These are phyloP conservation scores for Cardiosporidium cionae DNA, from an alignment of 169 alveolate genomes.

Conservation along the genomic window DNA sequence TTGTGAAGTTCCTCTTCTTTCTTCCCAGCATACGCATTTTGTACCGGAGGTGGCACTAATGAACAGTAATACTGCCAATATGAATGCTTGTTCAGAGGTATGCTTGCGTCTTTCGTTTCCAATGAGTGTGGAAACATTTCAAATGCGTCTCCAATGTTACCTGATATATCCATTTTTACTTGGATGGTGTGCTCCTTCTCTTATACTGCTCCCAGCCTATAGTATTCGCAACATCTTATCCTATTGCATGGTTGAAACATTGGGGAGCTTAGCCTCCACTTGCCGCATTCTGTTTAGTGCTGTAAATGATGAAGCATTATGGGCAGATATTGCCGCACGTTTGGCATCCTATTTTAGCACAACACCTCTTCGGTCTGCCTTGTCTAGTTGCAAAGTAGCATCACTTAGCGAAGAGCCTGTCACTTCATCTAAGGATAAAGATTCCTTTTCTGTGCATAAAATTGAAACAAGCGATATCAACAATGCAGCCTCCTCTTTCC, in stretches of 20 bases:
- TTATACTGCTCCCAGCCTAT: not conserved
- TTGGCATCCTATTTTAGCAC: not conserved
- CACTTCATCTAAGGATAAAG: not conserved
- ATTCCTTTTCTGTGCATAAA: no score
- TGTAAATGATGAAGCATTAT: not conserved
- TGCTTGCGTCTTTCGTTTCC: not conserved
- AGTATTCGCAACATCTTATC: not conserved
- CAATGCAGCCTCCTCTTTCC: not conserved
- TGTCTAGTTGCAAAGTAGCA: not conserved
- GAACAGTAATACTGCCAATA: no score
- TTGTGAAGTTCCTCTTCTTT: no score
- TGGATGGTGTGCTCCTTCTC: not conserved
- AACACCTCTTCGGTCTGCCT: not conserved
- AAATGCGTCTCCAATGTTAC: not conserved
- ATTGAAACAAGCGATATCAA: not conserved
- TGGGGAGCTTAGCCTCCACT: not conserved
- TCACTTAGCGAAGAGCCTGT: not conserved
- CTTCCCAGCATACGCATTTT: no score
- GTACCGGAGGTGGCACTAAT: no score
- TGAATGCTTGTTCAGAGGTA: no score
- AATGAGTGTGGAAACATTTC: not conserved
- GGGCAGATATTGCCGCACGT: not conserved
- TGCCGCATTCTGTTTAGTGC: not conserved
- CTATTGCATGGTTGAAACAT: not conserved
- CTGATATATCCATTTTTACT: not conserved